phyloP scores from a whole-genome alignment of 768 basidiomycete species.

The Tylopilus plumbeoviolaceoides region DNA sequence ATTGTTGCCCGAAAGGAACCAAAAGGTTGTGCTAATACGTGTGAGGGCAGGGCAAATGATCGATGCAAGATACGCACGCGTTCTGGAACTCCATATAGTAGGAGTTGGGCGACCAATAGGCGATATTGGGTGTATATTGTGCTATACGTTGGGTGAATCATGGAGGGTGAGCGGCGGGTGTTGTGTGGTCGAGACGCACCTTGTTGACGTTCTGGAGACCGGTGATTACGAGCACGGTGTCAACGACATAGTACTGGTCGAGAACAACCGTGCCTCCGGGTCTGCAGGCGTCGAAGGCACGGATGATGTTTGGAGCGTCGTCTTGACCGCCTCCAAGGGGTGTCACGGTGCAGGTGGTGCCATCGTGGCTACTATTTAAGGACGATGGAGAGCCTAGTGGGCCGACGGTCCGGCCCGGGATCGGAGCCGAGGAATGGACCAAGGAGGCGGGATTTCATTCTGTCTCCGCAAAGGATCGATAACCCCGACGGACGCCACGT shows the following conservation, averaged over 20 bases:
- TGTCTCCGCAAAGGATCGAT: conserved; percentile 15
- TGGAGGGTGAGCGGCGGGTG: background rate
- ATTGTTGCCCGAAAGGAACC: conserved; percentile 37
- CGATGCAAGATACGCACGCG: conserved; percentile 25
- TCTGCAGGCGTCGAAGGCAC: conserved; percentile 23
- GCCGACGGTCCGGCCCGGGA: background rate
- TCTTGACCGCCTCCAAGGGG: conserved; percentile 33
- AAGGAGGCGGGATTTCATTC: background rate
- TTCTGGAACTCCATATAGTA: conserved; percentile 42
- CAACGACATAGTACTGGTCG: conserved; percentile 27
- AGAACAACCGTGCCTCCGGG: conserved; percentile 26
- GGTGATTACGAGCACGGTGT: conserved; percentile 36
- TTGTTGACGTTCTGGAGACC: conserved; percentile 35
- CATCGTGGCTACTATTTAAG: no score
- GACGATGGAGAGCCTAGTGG: no score
- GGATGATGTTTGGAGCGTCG: conserved; percentile 34
- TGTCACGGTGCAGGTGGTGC: conserved; percentile 23
- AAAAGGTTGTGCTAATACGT: conserved; percentile 34
- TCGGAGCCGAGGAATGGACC: background rate
- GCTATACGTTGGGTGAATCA: conserved; percentile 9
- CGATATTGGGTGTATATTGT: conserved; percentile 38
- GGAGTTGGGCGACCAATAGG: conserved; percentile 38
- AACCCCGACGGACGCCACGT: conserved; percentile 21
- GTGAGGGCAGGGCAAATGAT: background rate
- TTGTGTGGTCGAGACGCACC: conserved; percentile 23